Base-by-base conservation (phyloP, 192 early-diverging fungal genomes). In the Polychytrium aggregatum region DNA sequence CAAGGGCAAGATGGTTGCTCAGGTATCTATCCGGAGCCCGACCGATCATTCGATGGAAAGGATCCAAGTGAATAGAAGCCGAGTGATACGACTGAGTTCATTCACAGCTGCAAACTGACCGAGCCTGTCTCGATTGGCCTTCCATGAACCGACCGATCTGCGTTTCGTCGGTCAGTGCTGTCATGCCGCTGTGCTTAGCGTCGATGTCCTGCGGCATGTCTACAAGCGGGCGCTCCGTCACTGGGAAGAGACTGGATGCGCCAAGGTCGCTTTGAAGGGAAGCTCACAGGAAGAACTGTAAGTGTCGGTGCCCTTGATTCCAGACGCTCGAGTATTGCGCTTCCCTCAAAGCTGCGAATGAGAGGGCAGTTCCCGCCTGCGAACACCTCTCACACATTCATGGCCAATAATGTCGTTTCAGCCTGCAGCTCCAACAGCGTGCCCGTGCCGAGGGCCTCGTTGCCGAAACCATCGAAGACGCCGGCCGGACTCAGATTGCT, bases 1-100 rank as follows among this genome's bases (percentile, higher is more conserved):
- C 18, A 94, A 94, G 58, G 94, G 94, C 26, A 97, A 97, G 56
- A 77, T 86, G 17, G 90, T 90, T 0, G 90, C 92, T 11, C 92
- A 95, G 64, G 68, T 71, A 34, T 14, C 39, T 53, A 21, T 37
- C 14, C 28, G 25, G 29, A 8, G 27, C n/a, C 37, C 63, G 21
- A 38, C 31, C n/a, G n/a, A 24, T 2, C 18, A 43, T 34, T 37
- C 18, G n/a, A n/a, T n/a, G n/a, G n/a, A n/a, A n/a, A n/a, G n/a
- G n/a, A n/a, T n/a, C n/a, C n/a, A n/a, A n/a, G n/a, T n/a, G n/a
- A n/a, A n/a, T n/a, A n/a, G n/a, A n/a, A n/a, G n/a, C n/a, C n/a
- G n/a, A n/a, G n/a, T n/a, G n/a, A n/a, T n/a, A n/a, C n/a, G n/a
- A n/a, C n/a, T n/a, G n/a, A n/a, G n/a, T n/a, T n/a, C n/a, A n/a